Conservation (phyloP, 257 asterid species). For the Ocimum tenuiflorum region DNA sequence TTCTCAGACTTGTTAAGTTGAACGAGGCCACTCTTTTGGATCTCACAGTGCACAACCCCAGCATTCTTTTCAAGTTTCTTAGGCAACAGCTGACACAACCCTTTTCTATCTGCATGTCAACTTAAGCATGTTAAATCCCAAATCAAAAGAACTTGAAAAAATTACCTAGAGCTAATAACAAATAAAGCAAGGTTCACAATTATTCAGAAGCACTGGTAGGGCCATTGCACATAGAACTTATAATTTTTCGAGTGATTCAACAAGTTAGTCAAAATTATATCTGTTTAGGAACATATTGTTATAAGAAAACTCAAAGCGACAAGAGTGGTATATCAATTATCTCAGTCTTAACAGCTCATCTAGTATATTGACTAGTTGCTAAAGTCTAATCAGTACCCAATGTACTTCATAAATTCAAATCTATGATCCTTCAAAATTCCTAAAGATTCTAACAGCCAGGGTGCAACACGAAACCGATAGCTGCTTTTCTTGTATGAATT, state of each 20-base stretch:
- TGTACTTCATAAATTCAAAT: background rate
- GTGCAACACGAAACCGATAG: background rate
- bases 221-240: too few relatives aligned
- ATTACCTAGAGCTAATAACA: too few relatives aligned
- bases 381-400: background rate
- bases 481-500: background rate
- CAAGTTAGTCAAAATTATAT: background rate
- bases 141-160: too few relatives aligned
- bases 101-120: too few relatives aligned
- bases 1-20: conserved; percentile 42
- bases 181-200: too few relatives aligned
- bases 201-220: too few relatives aligned
- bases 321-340: background rate
- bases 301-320: background rate
- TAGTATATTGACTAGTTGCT: background rate
- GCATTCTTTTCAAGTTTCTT: conserved; percentile 18
- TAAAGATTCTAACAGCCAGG: background rate
- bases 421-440: background rate
- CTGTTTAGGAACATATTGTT: background rate
- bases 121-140: too few relatives aligned
- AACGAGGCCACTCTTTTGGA: conserved; percentile 3
- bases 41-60: conserved; percentile 21
- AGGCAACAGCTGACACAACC: conserved; percentile 10
- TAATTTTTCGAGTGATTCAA: too few relatives aligned
- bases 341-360: background rate